Evolutionary conservation across 768 basidiomycete species (phyloP).

Genomic region (Dioszegia aurantiaca): DNA sequence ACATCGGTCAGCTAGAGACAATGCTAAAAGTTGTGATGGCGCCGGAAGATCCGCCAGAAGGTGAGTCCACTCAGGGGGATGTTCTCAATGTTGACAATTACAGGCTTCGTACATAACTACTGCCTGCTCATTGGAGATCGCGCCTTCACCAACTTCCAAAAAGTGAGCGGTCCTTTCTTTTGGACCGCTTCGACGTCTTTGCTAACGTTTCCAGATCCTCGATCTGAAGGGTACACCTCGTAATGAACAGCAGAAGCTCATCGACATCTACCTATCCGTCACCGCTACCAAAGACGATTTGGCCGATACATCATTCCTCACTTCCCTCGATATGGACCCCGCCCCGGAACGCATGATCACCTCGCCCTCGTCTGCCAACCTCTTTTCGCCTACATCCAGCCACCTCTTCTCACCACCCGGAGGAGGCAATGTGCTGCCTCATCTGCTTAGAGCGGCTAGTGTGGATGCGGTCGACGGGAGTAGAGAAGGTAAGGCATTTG

Average conservation of each 20-base stretch:
- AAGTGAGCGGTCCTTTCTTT: too few species aligned
- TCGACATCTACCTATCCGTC: constrained; percentile 85
- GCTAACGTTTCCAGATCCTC: constrained; percentile 64
- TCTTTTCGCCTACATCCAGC: constrained; percentile 59
- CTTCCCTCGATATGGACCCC: constrained; percentile 94
- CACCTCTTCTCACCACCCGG: constrained; percentile 9
- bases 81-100: too few species aligned
- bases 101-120: constrained; percentile 91
- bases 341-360: constrained; percentile 29
- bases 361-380: constrained; percentile 52
- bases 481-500: constrained; percentile 69
- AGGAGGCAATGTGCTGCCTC: constrained; percentile 59
- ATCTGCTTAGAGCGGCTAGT: constrained; percentile 53
- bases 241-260: constrained; percentile 76
- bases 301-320: constrained; percentile 85
- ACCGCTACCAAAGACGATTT: constrained; percentile 90
- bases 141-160: constrained; percentile 97
- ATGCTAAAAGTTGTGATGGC: constrained; percentile 93
- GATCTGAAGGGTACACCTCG: constrained; percentile 92
- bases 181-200: not conserved
- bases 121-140: constrained; percentile 89
- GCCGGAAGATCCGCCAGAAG: constrained; percentile 60
- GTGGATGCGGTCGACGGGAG: constrained; percentile 55
- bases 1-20: constrained; percentile 77
- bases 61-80: too few species aligned